A percentile compares a stretch with the other conserved stretches of the same genome.
Evolutionary conservation across 805 yeast species (phyloP).

Genomic region (Clavispora carvajalis): DNA sequence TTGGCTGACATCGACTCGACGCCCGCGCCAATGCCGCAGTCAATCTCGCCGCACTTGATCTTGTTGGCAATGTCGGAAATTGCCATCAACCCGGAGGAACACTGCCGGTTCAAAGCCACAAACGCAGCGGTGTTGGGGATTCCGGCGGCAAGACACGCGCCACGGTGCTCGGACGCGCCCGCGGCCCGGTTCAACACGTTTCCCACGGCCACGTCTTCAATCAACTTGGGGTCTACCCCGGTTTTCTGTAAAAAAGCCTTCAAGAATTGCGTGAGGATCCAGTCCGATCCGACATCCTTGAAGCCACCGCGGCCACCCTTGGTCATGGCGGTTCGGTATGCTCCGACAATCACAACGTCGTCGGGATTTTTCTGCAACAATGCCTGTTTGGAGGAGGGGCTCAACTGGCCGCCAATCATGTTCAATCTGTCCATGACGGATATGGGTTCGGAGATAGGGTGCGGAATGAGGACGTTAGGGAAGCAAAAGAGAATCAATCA

Average conservation of each 20-base stretch:
- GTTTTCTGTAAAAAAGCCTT: constrained; percentile 53
- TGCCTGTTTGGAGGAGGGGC: constrained; percentile 36
- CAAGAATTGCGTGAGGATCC: constrained; percentile 62
- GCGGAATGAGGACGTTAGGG: constrained; percentile 2
- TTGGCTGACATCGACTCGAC: constrained; percentile 91
- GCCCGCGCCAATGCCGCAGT: constrained; percentile 87
- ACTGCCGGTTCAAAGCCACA: constrained; percentile 84
- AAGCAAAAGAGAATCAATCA: neutral
- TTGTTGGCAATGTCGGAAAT: constrained; percentile 86
- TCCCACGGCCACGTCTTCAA: constrained; percentile 86
- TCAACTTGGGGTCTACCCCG: constrained; percentile 43
- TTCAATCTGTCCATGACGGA: constrained; percentile 40
- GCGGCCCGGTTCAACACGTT: constrained; percentile 91
- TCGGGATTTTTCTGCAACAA: constrained; percentile 60
- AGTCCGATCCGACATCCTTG: constrained; percentile 79
- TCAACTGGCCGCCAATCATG: constrained; percentile 41
- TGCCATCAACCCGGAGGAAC: constrained; percentile 92
- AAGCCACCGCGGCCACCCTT: constrained; percentile 85
- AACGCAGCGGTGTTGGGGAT: constrained; percentile 77
- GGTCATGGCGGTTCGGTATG: constrained; percentile 86
- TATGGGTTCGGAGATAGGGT: neutral
- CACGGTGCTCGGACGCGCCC: constrained; percentile 92
- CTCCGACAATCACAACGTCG: constrained; percentile 87
- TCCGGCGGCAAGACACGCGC: constrained; percentile 88
- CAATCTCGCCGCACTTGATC: constrained; percentile 82